These are phyloP conservation scores for Phytomonas serpens DNA, from an alignment of 208 protist species.

Conservation along the genomic window DNA sequence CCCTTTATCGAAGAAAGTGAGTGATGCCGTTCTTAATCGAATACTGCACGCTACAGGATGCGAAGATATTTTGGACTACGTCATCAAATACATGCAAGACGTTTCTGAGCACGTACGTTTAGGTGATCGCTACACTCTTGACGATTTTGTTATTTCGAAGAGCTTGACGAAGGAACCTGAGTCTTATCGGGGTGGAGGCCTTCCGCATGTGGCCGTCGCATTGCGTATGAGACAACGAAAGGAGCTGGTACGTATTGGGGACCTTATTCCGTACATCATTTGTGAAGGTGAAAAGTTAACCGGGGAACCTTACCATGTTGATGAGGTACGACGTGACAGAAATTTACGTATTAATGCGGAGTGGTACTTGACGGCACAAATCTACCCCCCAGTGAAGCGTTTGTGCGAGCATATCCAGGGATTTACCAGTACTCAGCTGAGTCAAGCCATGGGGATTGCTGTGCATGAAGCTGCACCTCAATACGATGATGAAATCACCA, in stretches of 20 bases:
- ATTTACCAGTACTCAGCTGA: slow-evolving; percentile 69
- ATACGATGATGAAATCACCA: slow-evolving; percentile 19
- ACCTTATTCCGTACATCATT: slow-evolving; percentile 97
- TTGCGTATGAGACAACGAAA: slow-evolving; percentile 90
- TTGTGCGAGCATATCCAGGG: slow-evolving; percentile 92
- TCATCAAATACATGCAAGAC: slow-evolving; percentile 89
- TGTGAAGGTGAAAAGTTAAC: slow-evolving; percentile 61
- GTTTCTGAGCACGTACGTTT: slow-evolving; percentile 69
- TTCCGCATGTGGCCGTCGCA: slow-evolving; percentile 93
- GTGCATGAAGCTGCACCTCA: slow-evolving; percentile 13
- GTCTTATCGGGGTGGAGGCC: slow-evolving; percentile 90
- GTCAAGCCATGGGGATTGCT: slow-evolving; percentile 79
- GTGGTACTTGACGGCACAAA: slow-evolving; percentile 92
- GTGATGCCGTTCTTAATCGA: slow-evolving; percentile 88
- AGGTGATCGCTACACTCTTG: slow-evolving; percentile 55
- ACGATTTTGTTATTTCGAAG: slow-evolving; percentile 97
- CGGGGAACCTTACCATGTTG: slow-evolving; percentile 80
- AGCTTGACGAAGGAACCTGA: slow-evolving; percentile 95
- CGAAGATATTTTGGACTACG: slow-evolving; percentile 86
- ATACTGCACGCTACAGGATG: slow-evolving; percentile 86
- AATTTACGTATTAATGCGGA: slow-evolving; percentile 81
- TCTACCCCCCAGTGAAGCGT: slow-evolving; percentile 93
- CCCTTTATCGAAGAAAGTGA: slow-evolving; percentile 92
- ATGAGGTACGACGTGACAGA: slow-evolving; percentile 69
- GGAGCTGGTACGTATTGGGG: slow-evolving; percentile 87